Evolutionary conservation across 2,329 filamentous ascomycete species (phyloP), one percentile per base, ranked within the genome.

Genomic region (Xylariaceae sp.): DNA sequence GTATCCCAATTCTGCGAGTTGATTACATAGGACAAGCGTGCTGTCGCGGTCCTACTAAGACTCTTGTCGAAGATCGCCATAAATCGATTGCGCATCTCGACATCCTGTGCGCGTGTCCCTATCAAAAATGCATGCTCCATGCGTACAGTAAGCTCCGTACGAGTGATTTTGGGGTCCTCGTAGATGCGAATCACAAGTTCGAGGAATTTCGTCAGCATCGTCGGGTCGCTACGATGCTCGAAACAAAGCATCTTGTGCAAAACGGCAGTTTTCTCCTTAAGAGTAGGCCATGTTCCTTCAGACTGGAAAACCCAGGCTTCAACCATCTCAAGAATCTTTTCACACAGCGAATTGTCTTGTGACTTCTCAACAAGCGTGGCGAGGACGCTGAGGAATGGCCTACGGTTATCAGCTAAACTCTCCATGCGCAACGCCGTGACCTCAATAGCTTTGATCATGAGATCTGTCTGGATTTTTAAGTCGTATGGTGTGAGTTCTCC

Each of bases 221-320:
- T 89, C 23, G 84, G 80, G 62, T 97, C 92, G 22, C 78, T 71
- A 32, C 93, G 80, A 46, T 88, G 82, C 67, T 99, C 93, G 56
- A 98, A 98, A 0, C 91, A 84, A 14, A 97, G 73, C 93, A 99
- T 99, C 70, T 98, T 99, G 59, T 95, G 91, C n/a, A 99, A 72
- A 1, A 99, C 93, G 1, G 94, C 94, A 0, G 92, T 97, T 73
- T 98, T 98, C 68, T 98, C 94, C 66, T 99, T 99, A 2, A 98
- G 76, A 0, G 93, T 98, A 1, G 93, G 93, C 77, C 93, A 96
- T 2, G 90, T 93, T 53, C 95, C 93, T 47, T 89, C 91, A 0
- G 89, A 93, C 54, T 89, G 82, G 73, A 99, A 98, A 5, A 98
- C 88, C 94, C 94, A 99, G 23, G 77, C 80, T 64, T 97, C 92